These are phyloP conservation scores for Dipteronia sinensis DNA, from an alignment of 345 rosid genomes.

Conservation along the genomic window DNA sequence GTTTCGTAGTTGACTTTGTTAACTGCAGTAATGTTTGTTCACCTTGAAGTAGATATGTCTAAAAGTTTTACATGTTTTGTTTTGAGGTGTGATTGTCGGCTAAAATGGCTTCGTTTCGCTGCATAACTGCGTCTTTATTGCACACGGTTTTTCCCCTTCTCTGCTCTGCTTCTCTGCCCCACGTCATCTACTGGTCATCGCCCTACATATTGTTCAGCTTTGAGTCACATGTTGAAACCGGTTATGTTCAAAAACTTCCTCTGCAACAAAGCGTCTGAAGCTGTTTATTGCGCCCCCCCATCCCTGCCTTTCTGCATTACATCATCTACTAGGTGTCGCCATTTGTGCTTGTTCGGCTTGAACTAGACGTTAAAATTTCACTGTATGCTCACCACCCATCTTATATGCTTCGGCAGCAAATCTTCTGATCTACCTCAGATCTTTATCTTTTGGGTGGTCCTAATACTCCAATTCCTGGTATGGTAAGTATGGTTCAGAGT, in stretches of 20 bases:
- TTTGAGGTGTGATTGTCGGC: slow-evolving; percentile 65
- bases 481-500: slow-evolving; percentile 1
- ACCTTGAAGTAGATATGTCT: slow-evolving; percentile 37
- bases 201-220: slow-evolving; percentile 41
- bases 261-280: slow-evolving; percentile 43
- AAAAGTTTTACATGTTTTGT: slow-evolving; percentile 55
- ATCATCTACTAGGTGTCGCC: slow-evolving; percentile 20
- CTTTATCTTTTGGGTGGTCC: not conserved
- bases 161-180: slow-evolving; percentile 47
- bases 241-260: slow-evolving; percentile 24
- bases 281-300: slow-evolving; percentile 20
- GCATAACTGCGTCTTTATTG: slow-evolving; percentile 58
- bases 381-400: slow-evolving; percentile 7
- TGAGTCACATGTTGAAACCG: slow-evolving; percentile 36
- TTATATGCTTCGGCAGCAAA: slow-evolving; percentile 9
- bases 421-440: slow-evolving; percentile 14
- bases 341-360: slow-evolving; percentile 20
- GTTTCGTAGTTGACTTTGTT: slow-evolving; percentile 25
- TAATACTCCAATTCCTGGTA: not conserved
- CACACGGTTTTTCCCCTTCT: slow-evolving; percentile 50
- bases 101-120: slow-evolving; percentile 55
- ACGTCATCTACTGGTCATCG: slow-evolving; percentile 37
- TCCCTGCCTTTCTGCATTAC: slow-evolving; percentile 24
- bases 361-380: slow-evolving; percentile 18
- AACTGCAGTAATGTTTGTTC: slow-evolving; percentile 21